A percentile compares a stretch with the other conserved stretches of the same genome.
phyloP scores from a whole-genome alignment of 345 rosid genomes.

The Toxicodendron radicans region DNA sequence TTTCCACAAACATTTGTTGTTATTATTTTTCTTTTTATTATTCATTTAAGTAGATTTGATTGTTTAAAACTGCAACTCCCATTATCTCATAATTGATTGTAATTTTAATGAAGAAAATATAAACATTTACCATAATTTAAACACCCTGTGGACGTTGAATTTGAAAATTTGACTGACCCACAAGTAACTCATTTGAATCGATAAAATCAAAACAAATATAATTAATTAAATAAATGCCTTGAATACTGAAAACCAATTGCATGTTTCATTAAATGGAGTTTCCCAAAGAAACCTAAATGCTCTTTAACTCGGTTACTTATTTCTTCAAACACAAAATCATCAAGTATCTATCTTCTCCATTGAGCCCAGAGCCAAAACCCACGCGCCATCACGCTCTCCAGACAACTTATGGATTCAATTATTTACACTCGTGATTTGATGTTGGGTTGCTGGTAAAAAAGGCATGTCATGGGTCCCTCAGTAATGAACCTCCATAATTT shows the following conservation, averaged over 20 bases:
- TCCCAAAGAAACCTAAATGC: background rate
- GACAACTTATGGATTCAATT: slow-evolving; percentile 6
- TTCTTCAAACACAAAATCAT: background rate
- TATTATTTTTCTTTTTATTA: too few relatives aligned
- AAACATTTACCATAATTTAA: too few relatives aligned
- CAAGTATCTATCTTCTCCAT: background rate
- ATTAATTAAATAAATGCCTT: background rate
- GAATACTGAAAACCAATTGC: background rate
- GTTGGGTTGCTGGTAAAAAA: slow-evolving; percentile 27
- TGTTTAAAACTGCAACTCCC: too few relatives aligned
- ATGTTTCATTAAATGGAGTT: slow-evolving; percentile 18
- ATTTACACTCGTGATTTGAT: slow-evolving; percentile 28
- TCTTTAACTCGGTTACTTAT: background rate
- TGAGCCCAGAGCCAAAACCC: slow-evolving; percentile 21
- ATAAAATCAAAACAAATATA: too few relatives aligned
- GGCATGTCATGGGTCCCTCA: slow-evolving; percentile 29
- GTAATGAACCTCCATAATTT: background rate
- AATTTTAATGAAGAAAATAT: background rate
- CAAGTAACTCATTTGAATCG: too few relatives aligned
- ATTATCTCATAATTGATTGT: too few relatives aligned
- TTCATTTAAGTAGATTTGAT: too few relatives aligned
- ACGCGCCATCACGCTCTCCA: slow-evolving; percentile 15
- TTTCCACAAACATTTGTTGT: background rate
- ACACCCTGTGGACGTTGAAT: too few relatives aligned
- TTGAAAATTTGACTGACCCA: slow-evolving; percentile 13